Evolutionary conservation across 345 rosid genomes (phyloP), one percentile per base, ranked within the genome.

Genomic region (Aegle marmelos): DNA sequence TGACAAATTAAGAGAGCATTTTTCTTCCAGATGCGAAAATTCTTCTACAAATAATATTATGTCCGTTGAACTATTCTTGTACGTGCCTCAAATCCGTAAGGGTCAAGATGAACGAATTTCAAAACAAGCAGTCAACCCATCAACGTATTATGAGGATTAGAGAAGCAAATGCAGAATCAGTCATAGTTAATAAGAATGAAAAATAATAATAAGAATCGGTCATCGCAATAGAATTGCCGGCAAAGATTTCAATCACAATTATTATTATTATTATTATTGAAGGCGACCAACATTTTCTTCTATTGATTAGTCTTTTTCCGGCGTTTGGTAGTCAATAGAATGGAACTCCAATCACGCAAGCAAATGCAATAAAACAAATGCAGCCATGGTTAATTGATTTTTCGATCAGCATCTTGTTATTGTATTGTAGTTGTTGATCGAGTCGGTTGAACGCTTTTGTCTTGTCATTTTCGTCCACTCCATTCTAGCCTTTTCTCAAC

Each of bases 391-490:
- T 75, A 62, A 1, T 53, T 53, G 41, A 60, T 69, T 75, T 62
- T 69, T 75, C 62, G 58, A 41, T 63, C 22, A 6, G 8, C 50
- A 45, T 53, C 50, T 70, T 72, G 63, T 69, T 57, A 48, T 75
- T 50, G 63, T 39, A 56, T 63, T 73, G 53, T 37, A 25, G 50
- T 53, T 17, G 69, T 66, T 68, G 68, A 73, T 62, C 53, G 83
- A 76, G 66, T 63, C 54, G 58, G 37, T 58, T 14, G 30, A 11
- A 53, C 62, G 79, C 53, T 67, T 21, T 58, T 79, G 88, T 82
- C 77, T 78, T 48, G 84, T 83, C 83, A 82, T 75, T 82, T 83
- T 86, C 87, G 74, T 53, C 69, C 68, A 68, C 75, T 73, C 78
- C 82, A 56, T 48, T 56, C 13, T 10, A 30, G 70, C 37, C 84